Evolutionary conservation across 2,329 filamentous ascomycete species (phyloP).

Genomic region (Botrytis pseudocinerea): DNA sequence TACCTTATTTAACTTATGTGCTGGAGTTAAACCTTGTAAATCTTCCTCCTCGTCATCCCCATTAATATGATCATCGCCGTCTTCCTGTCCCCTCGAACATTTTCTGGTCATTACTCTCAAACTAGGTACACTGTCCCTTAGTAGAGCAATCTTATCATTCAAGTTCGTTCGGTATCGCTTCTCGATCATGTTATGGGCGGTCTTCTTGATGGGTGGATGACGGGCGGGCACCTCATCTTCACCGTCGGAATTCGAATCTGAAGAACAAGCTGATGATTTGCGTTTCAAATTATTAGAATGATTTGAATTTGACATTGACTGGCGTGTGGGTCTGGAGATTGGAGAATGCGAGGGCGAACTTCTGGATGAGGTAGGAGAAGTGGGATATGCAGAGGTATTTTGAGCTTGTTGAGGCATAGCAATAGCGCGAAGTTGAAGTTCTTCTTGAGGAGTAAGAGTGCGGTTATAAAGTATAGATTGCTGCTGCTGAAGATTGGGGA

Average conservation of each 20-base stretch:
- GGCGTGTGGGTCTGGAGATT: slow-evolving; percentile 51
- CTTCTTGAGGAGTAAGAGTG: slow-evolving; percentile 33
- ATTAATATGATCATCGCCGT: slow-evolving; percentile 39
- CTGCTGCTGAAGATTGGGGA: slow-evolving; percentile 18
- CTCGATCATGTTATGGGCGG: slow-evolving; percentile 83
- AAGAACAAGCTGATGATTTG: slow-evolving; percentile 25
- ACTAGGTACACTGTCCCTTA: slow-evolving; percentile 72
- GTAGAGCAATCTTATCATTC: slow-evolving; percentile 77
- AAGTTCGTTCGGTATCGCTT: slow-evolving; percentile 82
- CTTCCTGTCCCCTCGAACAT: slow-evolving; percentile 56
- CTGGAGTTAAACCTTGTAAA: slow-evolving; percentile 59
- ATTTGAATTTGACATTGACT: slow-evolving; percentile 41
- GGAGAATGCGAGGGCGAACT: slow-evolving; percentile 40
- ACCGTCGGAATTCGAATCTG: slow-evolving; percentile 35
- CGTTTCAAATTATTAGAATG: slow-evolving; percentile 52
- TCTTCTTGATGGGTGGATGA: slow-evolving; percentile 64
- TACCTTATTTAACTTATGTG: slow-evolving; percentile 70
- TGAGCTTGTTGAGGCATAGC: slow-evolving; percentile 59
- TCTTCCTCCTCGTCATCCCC: slow-evolving; percentile 48
- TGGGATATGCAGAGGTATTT: slow-evolving; percentile 43
- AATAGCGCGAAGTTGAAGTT: slow-evolving; percentile 55
- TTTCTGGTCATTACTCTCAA: slow-evolving; percentile 55
- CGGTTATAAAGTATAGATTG: slow-evolving; percentile 20
- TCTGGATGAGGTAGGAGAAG: slow-evolving; percentile 48
- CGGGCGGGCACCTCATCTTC: slow-evolving; percentile 54